phyloP scores from a whole-genome alignment of 2,329 filamentous ascomycete species.

The Sordariomycetes sp. region DNA sequence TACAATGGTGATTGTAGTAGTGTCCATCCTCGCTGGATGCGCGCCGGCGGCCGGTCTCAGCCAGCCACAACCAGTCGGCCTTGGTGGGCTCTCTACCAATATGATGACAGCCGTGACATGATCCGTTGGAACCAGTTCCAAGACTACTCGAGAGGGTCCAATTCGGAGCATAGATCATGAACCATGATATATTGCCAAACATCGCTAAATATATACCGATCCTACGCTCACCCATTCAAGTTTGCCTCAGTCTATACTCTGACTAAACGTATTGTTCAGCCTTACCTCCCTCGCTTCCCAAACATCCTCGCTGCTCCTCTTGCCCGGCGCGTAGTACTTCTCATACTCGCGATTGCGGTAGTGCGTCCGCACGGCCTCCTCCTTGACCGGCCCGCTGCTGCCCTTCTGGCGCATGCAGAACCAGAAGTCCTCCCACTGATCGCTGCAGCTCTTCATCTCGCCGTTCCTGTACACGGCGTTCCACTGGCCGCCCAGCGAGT shows the following conservation, averaged over 20 bases:
- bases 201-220: too few relatives aligned
- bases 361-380: constrained; percentile 53
- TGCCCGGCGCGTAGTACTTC: constrained; percentile 56
- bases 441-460: constrained; percentile 62
- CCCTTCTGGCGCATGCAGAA: constrained; percentile 86
- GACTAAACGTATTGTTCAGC: constrained; percentile 40
- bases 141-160: too few relatives aligned
- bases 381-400: constrained; percentile 49
- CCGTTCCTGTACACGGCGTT: constrained; percentile 87
- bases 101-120: too few relatives aligned
- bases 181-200: too few relatives aligned
- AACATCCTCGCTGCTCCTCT: constrained; percentile 76
- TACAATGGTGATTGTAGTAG: too few relatives aligned
- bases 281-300: constrained; percentile 67
- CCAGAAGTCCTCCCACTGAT: constrained; percentile 92
- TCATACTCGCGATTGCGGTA: constrained; percentile 57
- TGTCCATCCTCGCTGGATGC: too few relatives aligned
- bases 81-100: too few relatives aligned
- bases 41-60: too few relatives aligned
- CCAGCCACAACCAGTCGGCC: too few relatives aligned
- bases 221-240: too few relatives aligned
- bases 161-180: too few relatives aligned
- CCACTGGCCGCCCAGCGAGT: constrained; percentile 84
- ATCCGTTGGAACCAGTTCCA: too few relatives aligned
- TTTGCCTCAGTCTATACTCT: constrained; percentile 25